Base-by-base conservation (phyloP, 2,329 filamentous ascomycete species). In the Aspergillus candidus region DNA sequence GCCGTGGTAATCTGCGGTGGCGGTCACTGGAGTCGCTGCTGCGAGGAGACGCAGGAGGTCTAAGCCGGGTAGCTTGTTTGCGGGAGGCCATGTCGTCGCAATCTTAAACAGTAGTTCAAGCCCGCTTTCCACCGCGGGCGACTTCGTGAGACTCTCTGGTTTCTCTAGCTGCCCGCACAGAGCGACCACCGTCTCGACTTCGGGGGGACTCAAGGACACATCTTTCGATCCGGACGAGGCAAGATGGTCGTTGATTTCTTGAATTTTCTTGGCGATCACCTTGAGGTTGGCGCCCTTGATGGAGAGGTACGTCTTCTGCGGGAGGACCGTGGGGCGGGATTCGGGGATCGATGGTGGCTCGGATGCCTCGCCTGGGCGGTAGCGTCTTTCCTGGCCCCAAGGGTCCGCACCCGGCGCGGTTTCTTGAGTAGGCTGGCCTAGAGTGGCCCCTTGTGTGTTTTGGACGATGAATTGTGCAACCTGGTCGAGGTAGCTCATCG, bases 391-490 rank as follows among this genome's bases (percentile, higher is more conserved):
- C 13, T 82, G 82, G 6, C 88, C 88, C 72, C 82, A 88, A 0
- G 88, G 84, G 66, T 94, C 87, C 30, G 79, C 72, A 1, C 76
- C 77, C 12, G 73, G 63, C 13, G 54, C 51, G 35, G 71, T 56
- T 4, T 71, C 72, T 38, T 76, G 70, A 12, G 62, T 58, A 40
- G 73, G 62, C 53, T 83, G 78, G 1, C 88, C 88, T n/a, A 95
- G 70, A 1, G 83, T 88, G 6, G 88, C 85, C 3, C 89, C 90
- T 68, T 91, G 81, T 1, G 90, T 94, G 60, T 97, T 97, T 44
- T 85, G 78, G 8, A 86, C 79, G 55, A 98, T 95, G 66, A 96
- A 97, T 53, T 93, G 86, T 6, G 90, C 88, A 12, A 96, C 89
- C 61, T 89, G 87, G 55, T 97, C 91, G 11, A 96, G 76, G 60